phyloP scores from a whole-genome alignment of 495 filamentous ascomycete species.

The Neurospora africana region DNA sequence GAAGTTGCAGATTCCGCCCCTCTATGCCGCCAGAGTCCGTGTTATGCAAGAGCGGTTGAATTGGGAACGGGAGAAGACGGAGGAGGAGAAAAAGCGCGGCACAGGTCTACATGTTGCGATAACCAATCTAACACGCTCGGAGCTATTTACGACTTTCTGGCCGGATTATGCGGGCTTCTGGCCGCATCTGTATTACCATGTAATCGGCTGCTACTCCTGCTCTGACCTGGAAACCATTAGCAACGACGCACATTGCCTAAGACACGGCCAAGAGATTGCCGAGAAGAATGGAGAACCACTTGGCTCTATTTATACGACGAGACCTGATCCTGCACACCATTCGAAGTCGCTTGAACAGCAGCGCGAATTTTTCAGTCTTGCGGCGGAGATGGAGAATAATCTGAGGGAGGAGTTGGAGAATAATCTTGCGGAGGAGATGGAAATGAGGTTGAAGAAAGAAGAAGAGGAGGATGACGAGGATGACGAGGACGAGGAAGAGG shows the following conservation, averaged over 20 bases:
- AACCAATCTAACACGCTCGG: neutral
- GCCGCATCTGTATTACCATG: neutral
- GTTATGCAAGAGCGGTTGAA: neutral
- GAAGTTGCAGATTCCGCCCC: neutral
- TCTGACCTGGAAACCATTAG: neutral
- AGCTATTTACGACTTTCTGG: neutral
- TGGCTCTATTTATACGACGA: neutral
- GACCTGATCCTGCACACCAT: neutral
- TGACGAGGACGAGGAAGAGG: too few relatives aligned
- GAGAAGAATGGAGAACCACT: neutral
- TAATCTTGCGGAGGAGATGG: too few relatives aligned
- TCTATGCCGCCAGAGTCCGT: neutral
- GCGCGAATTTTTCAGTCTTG: neutral
- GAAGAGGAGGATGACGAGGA: too few relatives aligned
- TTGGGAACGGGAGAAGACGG: too few relatives aligned
- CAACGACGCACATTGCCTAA: neutral
- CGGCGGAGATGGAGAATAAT: neutral
- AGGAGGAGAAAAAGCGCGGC: too few relatives aligned
- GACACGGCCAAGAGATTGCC: neutral
- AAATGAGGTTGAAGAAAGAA: conserved; percentile 44
- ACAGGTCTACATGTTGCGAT: too few relatives aligned
- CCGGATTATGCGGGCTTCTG: neutral
- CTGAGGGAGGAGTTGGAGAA: too few relatives aligned
- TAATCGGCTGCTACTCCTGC: neutral
- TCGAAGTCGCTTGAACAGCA: neutral